A percentile compares a stretch with the other conserved stretches of the same genome.
phyloP scores from a whole-genome alignment of 2,329 filamentous ascomycete species.

The Aspergillus pseudotamarii region DNA sequence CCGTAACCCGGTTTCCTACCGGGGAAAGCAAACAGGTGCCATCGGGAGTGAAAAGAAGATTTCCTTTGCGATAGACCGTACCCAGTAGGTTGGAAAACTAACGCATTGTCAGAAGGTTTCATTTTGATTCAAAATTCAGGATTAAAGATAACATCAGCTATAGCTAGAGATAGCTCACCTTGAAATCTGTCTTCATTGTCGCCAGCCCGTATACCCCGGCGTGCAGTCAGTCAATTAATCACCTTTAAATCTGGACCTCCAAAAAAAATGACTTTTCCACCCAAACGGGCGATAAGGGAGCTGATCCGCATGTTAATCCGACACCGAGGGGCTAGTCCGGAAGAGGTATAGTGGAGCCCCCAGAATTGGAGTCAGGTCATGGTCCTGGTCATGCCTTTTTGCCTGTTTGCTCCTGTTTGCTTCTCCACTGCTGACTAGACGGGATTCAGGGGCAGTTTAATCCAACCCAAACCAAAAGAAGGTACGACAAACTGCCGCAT shows the following conservation, averaged over 20 bases:
- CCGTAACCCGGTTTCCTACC: slow-evolving; percentile 91
- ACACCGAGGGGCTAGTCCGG: slow-evolving; percentile 27
- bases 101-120: background rate
- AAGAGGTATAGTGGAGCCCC: slow-evolving; percentile 34
- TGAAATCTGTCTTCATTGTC: slow-evolving; percentile 98
- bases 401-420: slow-evolving; percentile 18
- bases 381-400: slow-evolving; percentile 16
- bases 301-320: slow-evolving; percentile 31
- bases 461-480: slow-evolving; percentile 20
- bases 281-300: slow-evolving; percentile 30
- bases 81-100: slow-evolving; percentile 98
- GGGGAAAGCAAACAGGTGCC: slow-evolving; percentile 94
- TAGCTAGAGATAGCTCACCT: slow-evolving; percentile 58
- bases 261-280: slow-evolving; percentile 26
- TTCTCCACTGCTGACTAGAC: slow-evolving; percentile 12
- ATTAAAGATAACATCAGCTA: background rate
- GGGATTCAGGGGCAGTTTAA: slow-evolving; percentile 38
- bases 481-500: slow-evolving; percentile 14
- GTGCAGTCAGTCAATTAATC: slow-evolving; percentile 24
- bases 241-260: slow-evolving; percentile 12
- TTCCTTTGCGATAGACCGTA: slow-evolving; percentile 97
- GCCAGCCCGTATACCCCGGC: slow-evolving; percentile 22
- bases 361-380: slow-evolving; percentile 5
- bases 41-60: slow-evolving; percentile 94
- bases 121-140: background rate